These are phyloP conservation scores for Isabelozyma gotoi DNA, from an alignment of 805 yeast genomes.

Conservation along the genomic window DNA sequence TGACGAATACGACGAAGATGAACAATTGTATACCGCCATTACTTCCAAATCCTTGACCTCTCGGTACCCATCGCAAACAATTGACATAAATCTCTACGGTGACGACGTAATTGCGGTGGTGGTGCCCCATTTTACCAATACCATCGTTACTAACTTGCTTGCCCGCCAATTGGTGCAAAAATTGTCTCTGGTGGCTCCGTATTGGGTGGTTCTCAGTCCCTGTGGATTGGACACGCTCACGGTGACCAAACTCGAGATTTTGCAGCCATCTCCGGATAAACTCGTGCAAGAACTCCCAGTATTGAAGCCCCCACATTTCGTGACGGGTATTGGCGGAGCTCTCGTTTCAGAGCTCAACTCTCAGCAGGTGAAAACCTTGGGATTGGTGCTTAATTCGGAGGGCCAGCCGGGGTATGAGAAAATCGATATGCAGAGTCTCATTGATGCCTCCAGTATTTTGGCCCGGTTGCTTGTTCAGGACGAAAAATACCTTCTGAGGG, in stretches of 20 bases:
- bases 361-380: conserved; percentile 1
- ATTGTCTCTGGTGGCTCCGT: conserved; percentile 8
- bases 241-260: conserved; percentile 1
- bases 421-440: conserved; percentile 41
- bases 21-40: conserved; percentile 45
- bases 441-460: conserved; percentile 29
- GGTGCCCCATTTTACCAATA: conserved; percentile 38
- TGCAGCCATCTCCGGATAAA: conserved; percentile 1
- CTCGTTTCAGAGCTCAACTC: conserved; percentile 25
- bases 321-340: conserved; percentile 59
- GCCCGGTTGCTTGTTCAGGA: conserved; percentile 6
- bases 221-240: conserved; percentile 13
- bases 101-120: conserved; percentile 9
- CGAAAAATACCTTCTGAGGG: conserved; percentile 10
- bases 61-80: conserved; percentile 17
- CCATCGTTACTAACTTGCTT: conserved; percentile 30
- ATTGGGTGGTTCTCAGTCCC: conserved; percentile 37
- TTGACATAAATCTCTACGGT: conserved; percentile 20
- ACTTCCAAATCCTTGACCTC: conserved; percentile 16
- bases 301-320: conserved; percentile 59
- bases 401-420: conserved; percentile 64
- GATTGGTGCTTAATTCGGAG: conserved; percentile 51
- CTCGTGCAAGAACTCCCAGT: conserved; percentile 11
- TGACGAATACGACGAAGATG: conserved; percentile 49
- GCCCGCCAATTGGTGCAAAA: conserved; percentile 19